Base-by-base conservation (phyloP, 2,329 filamentous ascomycete genomes). In the Fonsecaea erecta region DNA sequence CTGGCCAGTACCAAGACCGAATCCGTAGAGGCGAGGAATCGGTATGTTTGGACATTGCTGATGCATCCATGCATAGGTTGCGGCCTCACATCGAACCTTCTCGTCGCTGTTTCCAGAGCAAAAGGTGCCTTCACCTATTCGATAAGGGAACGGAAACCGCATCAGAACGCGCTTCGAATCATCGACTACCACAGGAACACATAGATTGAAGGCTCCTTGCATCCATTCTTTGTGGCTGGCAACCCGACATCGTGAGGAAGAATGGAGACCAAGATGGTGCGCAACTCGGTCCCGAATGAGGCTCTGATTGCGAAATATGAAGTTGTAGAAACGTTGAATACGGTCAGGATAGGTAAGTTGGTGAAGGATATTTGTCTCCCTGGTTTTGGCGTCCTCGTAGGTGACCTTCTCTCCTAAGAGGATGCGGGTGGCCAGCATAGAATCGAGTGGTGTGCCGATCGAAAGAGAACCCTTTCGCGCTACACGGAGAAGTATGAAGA, bases 151-250 rank as follows among this genome's bases (percentile, higher is more conserved):
- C 3, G 71, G 71, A 48, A 74, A 66, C 5, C 68, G 69, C 30
- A 74, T 64, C 16, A 72, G 28, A 2, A 72, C 60, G 7, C 64
- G 63, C 24, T 52, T 64, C 12, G 21, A 28, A n/a, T 37, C 18
- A 26, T 60, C 51, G 48, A 74, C 62, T 32, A 61, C 18, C 11
- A 74, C 63, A 30, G 66, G 71, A 28, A 75, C 68, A 60, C 71
- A 75, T n/a, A 74, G 60, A 65, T 74, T 73, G 65, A 74, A 74
- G 62, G 68, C 72, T 1, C 73, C 73, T 53, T 72, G 57, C 21
- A 71, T 46, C 73, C 73, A 74, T 9, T 71, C 62, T n/a, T 70
- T 63, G 4, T 59, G 55, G n/a, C 68, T 67, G 21, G 40, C 68
- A 16, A 73, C 30, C 11, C 56, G 66, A 46, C 71, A 73, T n/a